phyloP scores from a whole-genome alignment of 139 green algal genomes.

The Pseudopediastrum boryanum region DNA sequence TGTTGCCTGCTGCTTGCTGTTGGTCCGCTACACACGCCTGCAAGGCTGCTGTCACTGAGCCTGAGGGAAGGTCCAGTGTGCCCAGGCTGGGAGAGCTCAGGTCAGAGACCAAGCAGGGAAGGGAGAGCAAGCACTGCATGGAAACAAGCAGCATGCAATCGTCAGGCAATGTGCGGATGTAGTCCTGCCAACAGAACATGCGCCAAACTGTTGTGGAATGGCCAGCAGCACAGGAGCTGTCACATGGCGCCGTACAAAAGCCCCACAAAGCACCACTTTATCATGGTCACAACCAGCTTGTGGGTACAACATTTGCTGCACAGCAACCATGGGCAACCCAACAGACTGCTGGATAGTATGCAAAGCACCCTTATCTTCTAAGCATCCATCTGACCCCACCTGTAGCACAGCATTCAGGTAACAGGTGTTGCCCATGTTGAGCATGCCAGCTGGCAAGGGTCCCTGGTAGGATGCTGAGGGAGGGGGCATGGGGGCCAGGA shows the following conservation, averaged over 20 bases:
- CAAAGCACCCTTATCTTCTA: not conserved
- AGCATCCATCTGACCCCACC: slow-evolving; percentile 15
- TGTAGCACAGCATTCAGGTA: slow-evolving; percentile 69
- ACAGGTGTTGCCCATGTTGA: slow-evolving; percentile 69
- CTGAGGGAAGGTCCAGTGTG: slow-evolving; percentile 18
- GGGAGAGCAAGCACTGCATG: too few relatives aligned
- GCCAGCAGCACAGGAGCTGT: too few relatives aligned
- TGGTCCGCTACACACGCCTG: slow-evolving; percentile 20
- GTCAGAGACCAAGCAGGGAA: slow-evolving; percentile 53
- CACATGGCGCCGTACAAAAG: too few relatives aligned
- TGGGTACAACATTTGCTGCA: too few relatives aligned
- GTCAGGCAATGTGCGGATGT: too few relatives aligned
- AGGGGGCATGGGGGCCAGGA: not conserved
- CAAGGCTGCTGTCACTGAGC: slow-evolving; percentile 38
- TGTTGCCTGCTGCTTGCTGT: slow-evolving; percentile 7
- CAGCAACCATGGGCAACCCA: slow-evolving; percentile 37
- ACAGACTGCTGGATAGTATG: not conserved
- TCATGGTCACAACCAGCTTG: too few relatives aligned
- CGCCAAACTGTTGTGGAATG: too few relatives aligned
- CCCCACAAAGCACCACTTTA: too few relatives aligned
- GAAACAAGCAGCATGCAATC: too few relatives aligned
- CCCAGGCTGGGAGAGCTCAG: slow-evolving; percentile 24
- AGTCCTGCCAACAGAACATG: too few relatives aligned
- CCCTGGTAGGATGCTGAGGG: not conserved
- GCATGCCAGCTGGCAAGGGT: slow-evolving; percentile 44